Evolutionary conservation across 768 basidiomycete species (phyloP).

Genomic region (Amanita pallidorosea): DNA sequence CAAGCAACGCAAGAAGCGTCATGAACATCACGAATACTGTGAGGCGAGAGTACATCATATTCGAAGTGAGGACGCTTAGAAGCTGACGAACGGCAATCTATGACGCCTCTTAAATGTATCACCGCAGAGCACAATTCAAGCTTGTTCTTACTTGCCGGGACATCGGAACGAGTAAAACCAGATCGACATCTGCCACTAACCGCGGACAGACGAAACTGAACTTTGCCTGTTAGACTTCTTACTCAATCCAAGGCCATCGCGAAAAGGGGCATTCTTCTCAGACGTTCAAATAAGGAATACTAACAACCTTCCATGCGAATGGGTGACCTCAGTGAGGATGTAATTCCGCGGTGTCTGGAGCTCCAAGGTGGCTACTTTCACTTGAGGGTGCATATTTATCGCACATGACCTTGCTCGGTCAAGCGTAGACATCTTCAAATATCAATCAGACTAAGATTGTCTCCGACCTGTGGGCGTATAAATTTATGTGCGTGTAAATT

Average conservation of each 20-base stretch:
- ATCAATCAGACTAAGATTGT: too few relatives aligned
- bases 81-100: neutral
- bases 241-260: neutral
- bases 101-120: neutral
- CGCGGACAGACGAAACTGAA: neutral
- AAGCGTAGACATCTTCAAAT: too few relatives aligned
- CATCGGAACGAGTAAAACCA: constrained; percentile 1
- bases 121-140: neutral
- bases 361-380: neutral
- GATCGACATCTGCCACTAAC: neutral
- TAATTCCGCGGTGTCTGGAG: constrained; percentile 5
- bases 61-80: neutral
- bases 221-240: neutral
- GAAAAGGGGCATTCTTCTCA: neutral
- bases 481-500: neutral
- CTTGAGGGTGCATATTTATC: neutral
- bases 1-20: constrained; percentile 3
- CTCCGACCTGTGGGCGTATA: too few relatives aligned
- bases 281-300: neutral
- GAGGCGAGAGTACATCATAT: constrained; percentile 3
- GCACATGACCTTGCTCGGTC: too few relatives aligned
- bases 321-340: neutral
- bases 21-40: constrained; percentile 4
- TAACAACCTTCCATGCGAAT: neutral
- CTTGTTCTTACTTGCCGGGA: neutral